These are phyloP conservation scores for Herpetomonas samuelpessoai DNA, from an alignment of 208 protist species.

Conservation along the genomic window DNA sequence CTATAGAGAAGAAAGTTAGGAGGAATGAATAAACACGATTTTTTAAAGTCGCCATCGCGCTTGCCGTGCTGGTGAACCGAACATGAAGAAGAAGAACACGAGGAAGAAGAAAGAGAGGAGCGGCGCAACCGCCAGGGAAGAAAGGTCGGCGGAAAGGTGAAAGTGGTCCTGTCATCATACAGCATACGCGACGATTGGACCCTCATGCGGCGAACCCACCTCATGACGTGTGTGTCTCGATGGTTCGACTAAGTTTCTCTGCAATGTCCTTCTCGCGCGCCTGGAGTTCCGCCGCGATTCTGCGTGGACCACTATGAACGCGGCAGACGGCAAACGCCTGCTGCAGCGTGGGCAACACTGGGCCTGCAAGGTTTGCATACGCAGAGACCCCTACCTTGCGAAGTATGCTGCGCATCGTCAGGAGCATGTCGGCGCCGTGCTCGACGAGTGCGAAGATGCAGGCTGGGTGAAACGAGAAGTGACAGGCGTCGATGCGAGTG, in stretches of 20 bases:
- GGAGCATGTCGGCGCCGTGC: conserved; percentile 30
- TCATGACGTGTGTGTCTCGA: conserved; percentile 24
- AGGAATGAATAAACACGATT: too few species aligned
- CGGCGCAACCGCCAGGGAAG: too few species aligned
- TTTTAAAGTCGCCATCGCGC: too few species aligned
- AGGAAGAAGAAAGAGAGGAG: too few species aligned
- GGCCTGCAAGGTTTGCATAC: not conserved
- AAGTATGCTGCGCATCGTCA: conserved; percentile 5
- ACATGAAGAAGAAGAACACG: too few species aligned
- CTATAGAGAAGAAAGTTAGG: too few species aligned
- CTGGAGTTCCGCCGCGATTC: conserved; percentile 5
- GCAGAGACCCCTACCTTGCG: not conserved
- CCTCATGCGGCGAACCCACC: too few species aligned
- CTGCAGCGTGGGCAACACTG: conserved; percentile 47
- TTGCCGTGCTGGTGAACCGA: too few species aligned
- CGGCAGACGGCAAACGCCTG: conserved; percentile 45
- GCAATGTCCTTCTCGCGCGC: conserved; percentile 26
- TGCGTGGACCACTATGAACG: conserved; percentile 14
- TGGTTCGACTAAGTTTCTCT: conserved; percentile 43
- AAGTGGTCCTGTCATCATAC: too few species aligned
- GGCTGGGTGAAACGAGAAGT: conserved; percentile 42
- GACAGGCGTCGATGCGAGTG: conserved; percentile 30
- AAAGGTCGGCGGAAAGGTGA: not conserved
- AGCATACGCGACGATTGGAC: too few species aligned
- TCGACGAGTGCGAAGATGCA: conserved; percentile 49